Percentiles rank a stretch among this genome's conserved stretches.
Evolutionary conservation across 176 grass and related monocot genomes (phyloP).

Genomic region (Themeda triandra): DNA sequence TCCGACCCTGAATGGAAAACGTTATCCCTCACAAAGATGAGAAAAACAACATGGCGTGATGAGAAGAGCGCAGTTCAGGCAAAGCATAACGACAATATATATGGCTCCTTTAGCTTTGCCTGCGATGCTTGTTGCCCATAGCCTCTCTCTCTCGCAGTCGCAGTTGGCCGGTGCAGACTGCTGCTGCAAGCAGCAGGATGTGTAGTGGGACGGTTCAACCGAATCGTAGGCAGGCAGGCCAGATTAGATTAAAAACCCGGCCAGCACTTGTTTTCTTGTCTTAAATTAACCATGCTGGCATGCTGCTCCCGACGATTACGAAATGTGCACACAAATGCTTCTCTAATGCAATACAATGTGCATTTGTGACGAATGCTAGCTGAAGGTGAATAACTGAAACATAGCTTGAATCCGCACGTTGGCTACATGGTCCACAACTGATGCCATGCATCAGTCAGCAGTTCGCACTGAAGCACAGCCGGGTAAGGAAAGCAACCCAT

Average conservation of each 20-base stretch:
- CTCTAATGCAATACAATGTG: not conserved
- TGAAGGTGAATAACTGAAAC: no score
- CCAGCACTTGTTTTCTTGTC: not conserved
- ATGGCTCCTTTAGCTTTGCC: no score
- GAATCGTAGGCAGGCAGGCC: not conserved
- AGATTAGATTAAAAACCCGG: not conserved
- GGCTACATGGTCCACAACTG: no score
- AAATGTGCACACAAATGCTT: not conserved
- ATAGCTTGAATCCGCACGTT: not conserved
- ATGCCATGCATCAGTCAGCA: no score
- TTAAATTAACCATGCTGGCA: not conserved
- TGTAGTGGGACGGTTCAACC: slow-evolving; percentile 6
- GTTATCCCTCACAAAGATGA: not conserved
- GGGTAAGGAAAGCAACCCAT: not conserved
- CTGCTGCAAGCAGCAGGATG: not conserved
- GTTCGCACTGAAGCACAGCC: no score
- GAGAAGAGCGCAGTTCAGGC: not conserved
- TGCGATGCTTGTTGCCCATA: not conserved
- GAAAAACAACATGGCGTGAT: not conserved
- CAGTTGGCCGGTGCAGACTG: not conserved
- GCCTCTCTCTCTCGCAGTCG: not conserved
- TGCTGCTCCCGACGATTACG: not conserved
- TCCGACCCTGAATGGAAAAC: not conserved
- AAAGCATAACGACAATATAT: not conserved
- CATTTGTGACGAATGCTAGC: not conserved